Conservation (phyloP, 2,329 filamentous ascomycete species). For the Epichloe amarillans region DNA sequence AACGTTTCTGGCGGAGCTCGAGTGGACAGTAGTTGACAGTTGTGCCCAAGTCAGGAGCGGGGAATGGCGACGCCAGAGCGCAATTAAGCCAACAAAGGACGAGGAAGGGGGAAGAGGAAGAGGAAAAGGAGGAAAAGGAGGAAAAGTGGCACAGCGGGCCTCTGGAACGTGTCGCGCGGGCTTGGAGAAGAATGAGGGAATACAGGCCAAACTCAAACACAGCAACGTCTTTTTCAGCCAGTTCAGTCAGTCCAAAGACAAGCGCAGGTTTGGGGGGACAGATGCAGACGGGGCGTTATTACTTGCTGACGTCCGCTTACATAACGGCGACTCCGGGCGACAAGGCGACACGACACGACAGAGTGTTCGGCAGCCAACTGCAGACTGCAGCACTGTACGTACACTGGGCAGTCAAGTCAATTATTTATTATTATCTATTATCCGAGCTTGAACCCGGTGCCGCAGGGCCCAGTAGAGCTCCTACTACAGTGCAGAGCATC, state of each 20-base stretch:
- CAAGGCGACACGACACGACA: too few species aligned
- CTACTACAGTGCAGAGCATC: too few species aligned
- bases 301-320: constrained; percentile 3
- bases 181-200: not conserved
- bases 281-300: not conserved
- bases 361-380: too few species aligned
- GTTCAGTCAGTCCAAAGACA: not conserved
- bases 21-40: not conserved
- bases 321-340: constrained; percentile 4
- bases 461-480: too few species aligned
- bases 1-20: not conserved
- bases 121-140: too few species aligned
- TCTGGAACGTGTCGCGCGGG: not conserved
- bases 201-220: not conserved
- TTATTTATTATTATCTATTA: too few species aligned
- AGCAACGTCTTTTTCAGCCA: not conserved
- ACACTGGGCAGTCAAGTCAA: too few species aligned
- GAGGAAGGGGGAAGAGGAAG: not conserved
- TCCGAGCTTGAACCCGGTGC: too few species aligned
- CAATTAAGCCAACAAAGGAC: not conserved
- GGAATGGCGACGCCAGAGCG: not conserved
- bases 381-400: too few species aligned
- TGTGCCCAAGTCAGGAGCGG: constrained; percentile 1
- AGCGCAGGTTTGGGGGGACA: not conserved
- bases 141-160: not conserved